Evolutionary conservation across 2,329 filamentous ascomycete species (phyloP), one percentile per base, ranked within the genome.

Genomic region (Ascochyta fabae): DNA sequence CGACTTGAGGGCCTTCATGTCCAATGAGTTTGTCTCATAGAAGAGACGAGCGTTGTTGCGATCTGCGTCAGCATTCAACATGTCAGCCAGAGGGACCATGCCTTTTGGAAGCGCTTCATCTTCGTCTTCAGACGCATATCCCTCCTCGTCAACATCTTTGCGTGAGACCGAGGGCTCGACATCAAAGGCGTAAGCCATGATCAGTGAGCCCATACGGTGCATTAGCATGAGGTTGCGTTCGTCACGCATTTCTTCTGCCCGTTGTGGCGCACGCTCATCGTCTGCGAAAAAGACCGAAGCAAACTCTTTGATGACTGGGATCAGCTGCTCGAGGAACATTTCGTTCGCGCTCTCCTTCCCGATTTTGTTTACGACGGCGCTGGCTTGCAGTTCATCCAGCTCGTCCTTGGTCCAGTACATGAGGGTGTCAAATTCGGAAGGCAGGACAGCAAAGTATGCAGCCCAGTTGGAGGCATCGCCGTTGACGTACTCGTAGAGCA

Each of bases 161-260:
- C 60, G 59, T 5, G 56, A 45, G 34, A 64, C 58, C 13, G 66
- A 70, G 33, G 81, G 81, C 61, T 87, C 85, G 6, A 96, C 83
- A 64, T 96, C 92, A 71, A 96, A 96, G 0, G 92, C 92, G 71
- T 96, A 96, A 0, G 92, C 89, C 92, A 96, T 96, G 63, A 96
- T 94, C 15, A 89, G 86, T 58, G 89, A 93, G 1, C 90, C 92
- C 88, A 96, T 93, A 8, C 86, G 83, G 72, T 96, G 92, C 48
- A 90, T 89, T 16, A 86, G 73, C 15, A 76, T 67, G 3, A 88
- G 68, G 12, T 88, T 75, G 23, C 80, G 74, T n/a, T 77, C 73
- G 43, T 81, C 78, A 10, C 60, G 62, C 51, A 79, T 76, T 51
- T 82, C 79, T 36, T 67, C 68, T 0, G 72, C 71, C 13, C 53